phyloP scores from a whole-genome alignment of 2,329 filamentous ascomycete genomes.

The Hymenoscyphus scutula region DNA sequence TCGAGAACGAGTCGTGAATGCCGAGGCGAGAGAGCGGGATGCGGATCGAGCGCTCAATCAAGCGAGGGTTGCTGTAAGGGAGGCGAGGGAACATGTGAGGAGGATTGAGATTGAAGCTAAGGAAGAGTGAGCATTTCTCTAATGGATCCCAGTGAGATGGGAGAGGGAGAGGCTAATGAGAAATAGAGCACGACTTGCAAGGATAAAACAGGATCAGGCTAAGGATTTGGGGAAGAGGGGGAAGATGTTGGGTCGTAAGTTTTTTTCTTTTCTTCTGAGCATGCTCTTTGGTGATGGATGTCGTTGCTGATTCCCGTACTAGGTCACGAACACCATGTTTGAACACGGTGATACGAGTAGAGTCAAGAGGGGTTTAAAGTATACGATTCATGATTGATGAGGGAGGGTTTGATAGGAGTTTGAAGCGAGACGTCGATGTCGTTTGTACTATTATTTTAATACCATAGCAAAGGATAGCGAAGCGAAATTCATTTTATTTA shows the following conservation, averaged over 20 bases:
- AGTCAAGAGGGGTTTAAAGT: neutral
- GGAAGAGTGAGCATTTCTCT: constrained; percentile 45
- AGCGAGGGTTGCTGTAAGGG: constrained; percentile 56
- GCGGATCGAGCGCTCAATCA: constrained; percentile 62
- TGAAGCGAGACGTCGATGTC: neutral
- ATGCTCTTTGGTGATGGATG: neutral
- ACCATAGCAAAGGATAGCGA: neutral
- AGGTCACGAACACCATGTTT: too few relatives aligned
- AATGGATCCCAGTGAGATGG: too few relatives aligned
- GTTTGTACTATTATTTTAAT: neutral
- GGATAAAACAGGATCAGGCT: constrained; percentile 67
- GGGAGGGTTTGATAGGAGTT: neutral
- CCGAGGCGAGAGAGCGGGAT: constrained; percentile 62
- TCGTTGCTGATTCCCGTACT: neutral
- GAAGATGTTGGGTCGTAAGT: constrained; percentile 67
- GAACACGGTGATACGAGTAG: too few relatives aligned
- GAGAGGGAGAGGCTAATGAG: too few relatives aligned
- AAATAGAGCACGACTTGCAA: constrained; percentile 52
- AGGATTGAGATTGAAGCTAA: constrained; percentile 62
- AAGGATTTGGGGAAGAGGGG: constrained; percentile 64
- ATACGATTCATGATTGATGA: neutral
- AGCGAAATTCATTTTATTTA: neutral
- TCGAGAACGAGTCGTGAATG: constrained; percentile 58
- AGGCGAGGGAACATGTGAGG: constrained; percentile 63
- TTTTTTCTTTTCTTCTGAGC: too few relatives aligned